Base-by-base conservation (phyloP, 768 basidiomycete species). In the Collybiopsis luxurians region DNA sequence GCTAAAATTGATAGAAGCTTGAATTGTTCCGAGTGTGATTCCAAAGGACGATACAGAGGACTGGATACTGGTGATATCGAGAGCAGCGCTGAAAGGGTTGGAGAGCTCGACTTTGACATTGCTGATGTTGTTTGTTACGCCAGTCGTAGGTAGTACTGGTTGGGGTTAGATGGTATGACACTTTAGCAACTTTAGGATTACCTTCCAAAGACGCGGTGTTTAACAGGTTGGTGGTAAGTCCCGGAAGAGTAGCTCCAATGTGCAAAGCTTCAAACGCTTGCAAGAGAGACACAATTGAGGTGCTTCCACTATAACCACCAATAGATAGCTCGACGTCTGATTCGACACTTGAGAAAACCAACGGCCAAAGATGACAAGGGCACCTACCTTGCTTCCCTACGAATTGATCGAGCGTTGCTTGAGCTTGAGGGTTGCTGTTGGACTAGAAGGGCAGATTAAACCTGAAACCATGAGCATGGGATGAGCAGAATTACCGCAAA, bases 101-200 rank as follows among this genome's bases (percentile, higher is more conserved):
- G 66, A 73, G 28, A 91, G 74, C 27, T 75, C 67, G 31, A 89
- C 86, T 7, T 76, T 78, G 52, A 86, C 84, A 61, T 87, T 84
- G 38, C 81, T 80, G 58, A 89, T 77, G 66, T 90, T 86, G 61
- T 84, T 81, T 55, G 69, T 67, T 27, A 70, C 72, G 17, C 86
- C 87, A 23, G 87, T 90, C 10, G 85, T 86, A 2, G 83, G 63
- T 21, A 90, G 74, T 43, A 90, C 85, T 83, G 60, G n/a, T n/a
- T n/a, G n/a, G n/a, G n/a, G n/a, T n/a, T n/a, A n/a, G n/a, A n/a
- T n/a, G n/a, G 23, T 23, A 23, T 50, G 28, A 3, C 21, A 28
- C n/a, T n/a, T n/a, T n/a, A n/a, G n/a, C 11, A 23, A 60, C 63
- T 27, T 11, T 19, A 17, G 38, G 42, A 64, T 52, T 61, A 83